A percentile compares a stretch with the other conserved stretches of the same genome.
These are phyloP conservation scores for Xanthoparmelia taractica DNA, from an alignment of 495 filamentous ascomycete species.

Conservation along the genomic window DNA sequence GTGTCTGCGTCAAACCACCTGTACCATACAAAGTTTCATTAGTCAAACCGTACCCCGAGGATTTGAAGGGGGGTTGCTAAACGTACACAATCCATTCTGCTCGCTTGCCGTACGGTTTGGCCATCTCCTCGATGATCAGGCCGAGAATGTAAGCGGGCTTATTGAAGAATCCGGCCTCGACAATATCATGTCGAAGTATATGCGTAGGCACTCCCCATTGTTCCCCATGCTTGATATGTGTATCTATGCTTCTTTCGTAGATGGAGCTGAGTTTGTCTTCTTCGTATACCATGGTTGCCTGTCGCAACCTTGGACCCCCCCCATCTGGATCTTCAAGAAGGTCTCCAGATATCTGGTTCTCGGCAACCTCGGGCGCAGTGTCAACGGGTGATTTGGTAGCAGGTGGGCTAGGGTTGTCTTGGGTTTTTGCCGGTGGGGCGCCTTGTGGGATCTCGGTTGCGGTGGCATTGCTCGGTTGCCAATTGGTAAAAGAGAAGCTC, in stretches of 20 bases:
- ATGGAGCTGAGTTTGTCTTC: slow-evolving; percentile 21
- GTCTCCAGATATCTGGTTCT: not conserved
- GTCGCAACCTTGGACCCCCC: slow-evolving; percentile 14
- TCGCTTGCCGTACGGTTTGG: slow-evolving; percentile 32
- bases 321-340: slow-evolving; percentile 4
- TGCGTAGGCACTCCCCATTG: slow-evolving; percentile 36
- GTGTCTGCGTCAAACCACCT: slow-evolving; percentile 42
- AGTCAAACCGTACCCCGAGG: not conserved
- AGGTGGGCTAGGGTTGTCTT: not conserved
- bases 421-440: not conserved
- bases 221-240: slow-evolving; percentile 35
- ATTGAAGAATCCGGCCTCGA: slow-evolving; percentile 33
- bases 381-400: not conserved
- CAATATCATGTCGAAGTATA: slow-evolving; percentile 33
- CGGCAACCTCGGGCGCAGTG: not conserved
- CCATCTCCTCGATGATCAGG: slow-evolving; percentile 37
- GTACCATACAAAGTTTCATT: slow-evolving; percentile 1
- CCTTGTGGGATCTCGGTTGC: not conserved
- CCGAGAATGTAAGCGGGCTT: slow-evolving; percentile 38
- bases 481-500: not conserved
- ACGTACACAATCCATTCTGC: slow-evolving; percentile 42
- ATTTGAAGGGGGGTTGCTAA: too few species aligned
- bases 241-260: slow-evolving; percentile 38
- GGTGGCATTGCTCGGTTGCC: not conserved
- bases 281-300: slow-evolving; percentile 16